These are phyloP conservation scores for Grammothele lineata DNA, from an alignment of 768 basidiomycete species.

Conservation along the genomic window DNA sequence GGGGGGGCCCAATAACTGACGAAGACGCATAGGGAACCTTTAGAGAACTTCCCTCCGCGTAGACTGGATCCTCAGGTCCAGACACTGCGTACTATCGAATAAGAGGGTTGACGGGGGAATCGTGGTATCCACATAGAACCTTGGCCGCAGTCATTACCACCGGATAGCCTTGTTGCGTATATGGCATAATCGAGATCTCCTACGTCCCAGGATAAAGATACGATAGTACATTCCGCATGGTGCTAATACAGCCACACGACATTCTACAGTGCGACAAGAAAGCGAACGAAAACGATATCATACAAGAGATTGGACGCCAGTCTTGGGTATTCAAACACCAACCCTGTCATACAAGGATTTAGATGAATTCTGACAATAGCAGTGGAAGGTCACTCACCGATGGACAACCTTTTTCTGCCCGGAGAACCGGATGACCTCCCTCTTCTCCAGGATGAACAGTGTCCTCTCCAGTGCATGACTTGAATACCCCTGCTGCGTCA, in stretches of 20 bases:
- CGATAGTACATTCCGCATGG: conserved; percentile 4
- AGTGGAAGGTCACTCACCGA: conserved; percentile 25
- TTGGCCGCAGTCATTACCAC: background rate
- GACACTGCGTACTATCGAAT: conserved; percentile 5
- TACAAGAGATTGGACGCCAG: background rate
- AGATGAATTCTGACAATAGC: background rate
- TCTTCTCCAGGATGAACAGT: conserved; percentile 88
- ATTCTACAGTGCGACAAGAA: conserved; percentile 4
- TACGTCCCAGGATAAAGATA: too few species aligned
- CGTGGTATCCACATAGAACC: too few species aligned
- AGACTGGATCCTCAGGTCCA: conserved; percentile 9
- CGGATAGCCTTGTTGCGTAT: background rate
- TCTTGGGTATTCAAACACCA: background rate
- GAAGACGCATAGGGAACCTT: conserved; percentile 38
- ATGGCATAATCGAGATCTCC: too few species aligned
- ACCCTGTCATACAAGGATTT: conserved; percentile 1
- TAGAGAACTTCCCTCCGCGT: conserved; percentile 43
- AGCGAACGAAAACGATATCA: conserved; percentile 5
- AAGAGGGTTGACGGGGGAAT: too few species aligned
- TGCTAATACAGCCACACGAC: conserved; percentile 8
- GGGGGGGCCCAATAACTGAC: background rate
- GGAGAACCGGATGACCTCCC: conserved; percentile 90
- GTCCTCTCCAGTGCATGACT: conserved; percentile 89
- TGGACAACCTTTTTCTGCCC: conserved; percentile 65
- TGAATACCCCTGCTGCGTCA: conserved; percentile 86